Evolutionary conservation across 768 basidiomycete species (phyloP).

Genomic region (Sarcodon sp.): DNA sequence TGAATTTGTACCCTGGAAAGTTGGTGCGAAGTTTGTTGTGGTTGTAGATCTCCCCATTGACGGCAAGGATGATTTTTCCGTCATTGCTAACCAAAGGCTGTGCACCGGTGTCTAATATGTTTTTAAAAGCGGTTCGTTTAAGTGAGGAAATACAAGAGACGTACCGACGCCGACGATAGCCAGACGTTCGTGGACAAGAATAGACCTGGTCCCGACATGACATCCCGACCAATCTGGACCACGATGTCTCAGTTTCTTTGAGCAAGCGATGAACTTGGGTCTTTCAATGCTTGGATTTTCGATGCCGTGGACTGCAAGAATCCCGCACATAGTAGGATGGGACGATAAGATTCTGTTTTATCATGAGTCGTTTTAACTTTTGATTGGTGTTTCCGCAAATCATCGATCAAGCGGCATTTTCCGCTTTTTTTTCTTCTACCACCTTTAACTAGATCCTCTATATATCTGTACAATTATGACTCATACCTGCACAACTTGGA

Average conservation of each 20-base stretch:
- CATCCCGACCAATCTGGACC: conserved; percentile 99
- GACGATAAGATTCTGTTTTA: neutral
- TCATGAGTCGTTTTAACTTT: neutral
- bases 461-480: no score
- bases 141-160: conserved; percentile 13
- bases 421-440: no score
- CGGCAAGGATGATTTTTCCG: conserved; percentile 71
- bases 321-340: conserved; percentile 68
- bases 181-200: conserved; percentile 91
- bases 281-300: conserved; percentile 59
- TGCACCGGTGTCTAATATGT: conserved; percentile 74
- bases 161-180: conserved; percentile 96
- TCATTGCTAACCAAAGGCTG: conserved; percentile 88
- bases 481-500: no score
- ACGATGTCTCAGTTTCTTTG: conserved; percentile 83
- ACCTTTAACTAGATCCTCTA: no score
- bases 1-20: conserved; percentile 64
- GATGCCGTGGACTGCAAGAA: conserved; percentile 75
- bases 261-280: conserved; percentile 67
- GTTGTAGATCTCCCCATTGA: conserved; percentile 99
- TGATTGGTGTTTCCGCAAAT: neutral
- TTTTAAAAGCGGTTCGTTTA: neutral
- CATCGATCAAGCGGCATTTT: neutral
- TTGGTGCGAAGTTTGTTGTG: conserved; percentile 67
- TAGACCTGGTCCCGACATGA: conserved; percentile 67